A percentile compares a stretch with the other conserved stretches of the same genome.
Evolutionary conservation across 768 basidiomycete genomes (phyloP).

Genomic region (Cystobasidium onofrii): DNA sequence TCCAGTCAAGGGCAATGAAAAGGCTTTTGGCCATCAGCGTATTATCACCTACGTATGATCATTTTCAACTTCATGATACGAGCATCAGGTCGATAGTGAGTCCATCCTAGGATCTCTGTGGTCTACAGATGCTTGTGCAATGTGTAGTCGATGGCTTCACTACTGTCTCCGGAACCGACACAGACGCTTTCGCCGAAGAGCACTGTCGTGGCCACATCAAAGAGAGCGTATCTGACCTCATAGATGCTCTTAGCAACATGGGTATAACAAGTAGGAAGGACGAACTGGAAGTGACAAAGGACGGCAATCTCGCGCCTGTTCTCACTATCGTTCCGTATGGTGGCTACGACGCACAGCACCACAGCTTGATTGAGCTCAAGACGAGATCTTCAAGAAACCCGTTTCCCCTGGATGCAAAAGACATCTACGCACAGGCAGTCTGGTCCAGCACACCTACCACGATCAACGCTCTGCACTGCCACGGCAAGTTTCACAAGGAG

Average conservation of each 20-base stretch:
- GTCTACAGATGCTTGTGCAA: neutral
- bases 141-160: neutral
- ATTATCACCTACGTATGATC: neutral
- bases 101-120: neutral
- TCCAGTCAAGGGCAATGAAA: neutral
- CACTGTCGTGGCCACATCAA: neutral
- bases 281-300: neutral
- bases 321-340: neutral
- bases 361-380: neutral
- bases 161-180: neutral
- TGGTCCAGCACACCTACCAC: neutral
- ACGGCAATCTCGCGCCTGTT: neutral
- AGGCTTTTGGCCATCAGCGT: neutral
- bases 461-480: neutral
- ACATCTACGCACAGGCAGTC: neutral
- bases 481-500: neutral
- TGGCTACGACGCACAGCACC: neutral
- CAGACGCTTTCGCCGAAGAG: neutral
- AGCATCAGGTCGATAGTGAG: neutral
- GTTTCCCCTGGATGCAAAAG: neutral
- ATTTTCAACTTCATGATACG: neutral
- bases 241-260: neutral
- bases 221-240: neutral
- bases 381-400: neutral
- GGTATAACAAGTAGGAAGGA: neutral